Base-by-base conservation (phyloP, 106 monocot species). In the Amphibolis antarctica region DNA sequence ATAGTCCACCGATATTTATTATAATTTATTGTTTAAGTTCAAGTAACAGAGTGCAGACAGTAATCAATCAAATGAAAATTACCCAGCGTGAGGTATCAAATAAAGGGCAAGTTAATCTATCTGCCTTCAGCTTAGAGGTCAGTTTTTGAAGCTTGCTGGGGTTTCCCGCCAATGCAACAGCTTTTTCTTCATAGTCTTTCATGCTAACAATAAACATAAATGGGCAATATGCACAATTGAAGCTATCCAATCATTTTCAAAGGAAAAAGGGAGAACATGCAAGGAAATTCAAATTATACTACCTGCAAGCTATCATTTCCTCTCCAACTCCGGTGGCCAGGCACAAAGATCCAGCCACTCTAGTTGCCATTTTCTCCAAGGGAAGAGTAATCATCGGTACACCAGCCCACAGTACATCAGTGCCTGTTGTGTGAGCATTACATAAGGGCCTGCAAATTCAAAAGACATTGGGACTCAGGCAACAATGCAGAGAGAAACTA, bases 71-170 rank as follows among this genome's bases (percentile, higher is more conserved):
- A 19, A 1, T 11, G 18, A 36, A 46, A 49, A 47, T 45, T 77
- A 96, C 90, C 96, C 96, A 96, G 57, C 96, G 75, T 58, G 76
- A 62, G 0, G 96, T 96, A 65, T 90, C 96, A 70, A 96, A 96
- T 17, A 96, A 44, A 4, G 96, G 96, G 66, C 96, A 96, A 42
- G 71, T 73, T 60, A 96, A 48, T 36, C 96, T 67, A 19, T 53
- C 84, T 5, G 81, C 84, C 80, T 90, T 87, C 9, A 96, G 70
- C 48, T 67, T 82, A 58, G 63, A 80, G 23, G 65, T 84, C 7
- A 96, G 76, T 28, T 71, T n/a, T 24, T 78, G 81, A 44, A 96
- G 90, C 65, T 78, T 84, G 18, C 28, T 5, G 1, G 83, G 90
- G 57, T 90, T 84, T 36, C 56, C 49, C 48, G 96, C 96, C 28